Base-by-base conservation (phyloP, 192 early-diverging fungal genomes). In the Entomortierella beljakovae region DNA sequence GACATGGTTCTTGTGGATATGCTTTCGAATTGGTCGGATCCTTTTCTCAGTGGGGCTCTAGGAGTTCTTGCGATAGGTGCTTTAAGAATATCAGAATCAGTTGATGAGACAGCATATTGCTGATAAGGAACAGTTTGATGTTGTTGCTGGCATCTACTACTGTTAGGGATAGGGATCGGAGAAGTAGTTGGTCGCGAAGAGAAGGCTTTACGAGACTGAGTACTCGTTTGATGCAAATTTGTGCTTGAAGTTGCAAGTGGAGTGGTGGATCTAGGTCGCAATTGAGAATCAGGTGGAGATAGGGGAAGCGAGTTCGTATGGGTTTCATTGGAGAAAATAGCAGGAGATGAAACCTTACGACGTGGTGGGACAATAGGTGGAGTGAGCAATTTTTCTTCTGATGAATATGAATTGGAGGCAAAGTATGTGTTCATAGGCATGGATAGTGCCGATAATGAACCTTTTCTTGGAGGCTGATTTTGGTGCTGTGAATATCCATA, bases 331-430 rank as follows among this genome's bases (percentile, higher is more conserved):
- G 25, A 49, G 15, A 57, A 42, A 26, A 70, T 61, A 10, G 69
- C n/a, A 25, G 69, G 69, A 8, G 69, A 63, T 31, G 60, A 63
- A 16, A 53, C 37, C n/a, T 71, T 71, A 60, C 60, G 69, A 53
- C 69, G 69, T 8, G 69, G 60, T 4, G 69, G 69, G 8, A 71
- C 20, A 7, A 37, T 37, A 11, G 69, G 69, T 43, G 68, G 68
- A 15, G n/a, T 29, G 0, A 25, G 35, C 35, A 61, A 3, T 9
- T 28, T 61, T 1, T 61, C 35, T 13, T 42, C 57, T 8, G n/a
- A 7, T 34, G 13, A 5, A 2, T 34, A n/a, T n/a, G 42, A 15
- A 26, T 58, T 37, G 9, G 7, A 16, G 18, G 28, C 31, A 55
- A n/a, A 43, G 31, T 26, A 37, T 33, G 52, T 46, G 26, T 23